These are phyloP conservation scores for Penicillium hesseltinei DNA, from an alignment of 2,329 filamentous ascomycete genomes.

Conservation along the genomic window DNA sequence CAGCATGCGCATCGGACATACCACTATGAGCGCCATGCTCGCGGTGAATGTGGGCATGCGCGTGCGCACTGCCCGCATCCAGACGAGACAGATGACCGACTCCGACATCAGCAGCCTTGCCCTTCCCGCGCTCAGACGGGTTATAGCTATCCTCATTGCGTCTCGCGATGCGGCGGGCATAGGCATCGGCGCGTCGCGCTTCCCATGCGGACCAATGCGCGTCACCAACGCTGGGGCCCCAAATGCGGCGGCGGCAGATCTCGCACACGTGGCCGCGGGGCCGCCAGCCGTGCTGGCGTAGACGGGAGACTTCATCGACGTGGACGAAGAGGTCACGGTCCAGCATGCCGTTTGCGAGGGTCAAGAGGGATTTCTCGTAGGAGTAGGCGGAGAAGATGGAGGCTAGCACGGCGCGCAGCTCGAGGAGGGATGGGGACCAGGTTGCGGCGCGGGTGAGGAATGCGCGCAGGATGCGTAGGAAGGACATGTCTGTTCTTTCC, in stretches of 20 bases:
- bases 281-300: slow-evolving; percentile 84
- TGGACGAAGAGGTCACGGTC: slow-evolving; percentile 86
- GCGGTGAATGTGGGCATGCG: not conserved
- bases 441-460: slow-evolving; percentile 81
- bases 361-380: slow-evolving; percentile 87
- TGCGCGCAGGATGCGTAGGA: slow-evolving; percentile 81
- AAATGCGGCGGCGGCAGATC: slow-evolving; percentile 75
- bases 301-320: slow-evolving; percentile 69
- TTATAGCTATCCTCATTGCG: slow-evolving; percentile 31
- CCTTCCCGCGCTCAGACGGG: slow-evolving; percentile 37
- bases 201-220: slow-evolving; percentile 83
- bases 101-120: slow-evolving; percentile 36
- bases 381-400: slow-evolving; percentile 95
- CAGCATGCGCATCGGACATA: not conserved
- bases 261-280: slow-evolving; percentile 85
- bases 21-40: not conserved
- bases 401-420: slow-evolving; percentile 77
- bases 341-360: slow-evolving; percentile 79
- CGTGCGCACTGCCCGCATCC: slow-evolving; percentile 12
- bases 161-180: slow-evolving; percentile 31
- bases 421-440: slow-evolving; percentile 79
- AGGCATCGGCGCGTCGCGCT: slow-evolving; percentile 46
- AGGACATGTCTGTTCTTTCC: slow-evolving; percentile 63
- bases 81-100: slow-evolving; percentile 18
- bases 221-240: slow-evolving; percentile 81